Percentiles rank a stretch among this genome's conserved stretches.
Conservation (phyloP, 2,329 filamentous ascomycete species). For the Aspergillus sp. region DNA sequence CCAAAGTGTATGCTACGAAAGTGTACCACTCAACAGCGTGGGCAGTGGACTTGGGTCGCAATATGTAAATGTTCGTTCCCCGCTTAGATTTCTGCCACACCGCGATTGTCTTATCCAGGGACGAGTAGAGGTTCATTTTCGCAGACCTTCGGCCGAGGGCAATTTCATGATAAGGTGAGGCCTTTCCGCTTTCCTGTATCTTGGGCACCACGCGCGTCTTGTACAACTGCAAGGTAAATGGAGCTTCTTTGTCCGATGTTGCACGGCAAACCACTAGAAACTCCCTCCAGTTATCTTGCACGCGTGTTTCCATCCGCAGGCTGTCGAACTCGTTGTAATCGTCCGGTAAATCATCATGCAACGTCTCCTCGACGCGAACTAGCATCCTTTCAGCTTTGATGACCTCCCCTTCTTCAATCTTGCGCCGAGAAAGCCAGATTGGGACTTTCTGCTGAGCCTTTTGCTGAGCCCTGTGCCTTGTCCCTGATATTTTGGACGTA, state of each 20-base stretch:
- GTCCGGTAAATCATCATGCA: slow-evolving; percentile 53
- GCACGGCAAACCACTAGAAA: slow-evolving; percentile 63
- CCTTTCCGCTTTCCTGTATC: slow-evolving; percentile 55
- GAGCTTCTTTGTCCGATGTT: slow-evolving; percentile 53
- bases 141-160: slow-evolving; percentile 54
- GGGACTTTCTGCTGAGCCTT: slow-evolving; percentile 31
- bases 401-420: slow-evolving; percentile 58
- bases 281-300: slow-evolving; percentile 65
- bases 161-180: slow-evolving; percentile 59
- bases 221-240: slow-evolving; percentile 60
- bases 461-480: slow-evolving; percentile 3
- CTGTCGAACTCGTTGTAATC: slow-evolving; percentile 66
- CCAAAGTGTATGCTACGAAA: slow-evolving; percentile 60
- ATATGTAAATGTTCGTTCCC: slow-evolving; percentile 61
- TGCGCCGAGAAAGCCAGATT: slow-evolving; percentile 35
- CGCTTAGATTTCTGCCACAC: slow-evolving; percentile 57
- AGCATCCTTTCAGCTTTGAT: slow-evolving; percentile 70
- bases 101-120: slow-evolving; percentile 66
- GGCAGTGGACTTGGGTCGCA: slow-evolving; percentile 60
- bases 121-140: slow-evolving; percentile 63
- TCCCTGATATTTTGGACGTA: slow-evolving; percentile 38
- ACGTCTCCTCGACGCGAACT: slow-evolving; percentile 58
- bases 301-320: slow-evolving; percentile 57
- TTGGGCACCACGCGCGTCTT: slow-evolving; percentile 64
- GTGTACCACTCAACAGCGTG: slow-evolving; percentile 69